Evolutionary conservation across 2,329 filamentous ascomycete species (phyloP), one percentile per base, ranked within the genome.

Genomic region (Salinomyces thailandicus): DNA sequence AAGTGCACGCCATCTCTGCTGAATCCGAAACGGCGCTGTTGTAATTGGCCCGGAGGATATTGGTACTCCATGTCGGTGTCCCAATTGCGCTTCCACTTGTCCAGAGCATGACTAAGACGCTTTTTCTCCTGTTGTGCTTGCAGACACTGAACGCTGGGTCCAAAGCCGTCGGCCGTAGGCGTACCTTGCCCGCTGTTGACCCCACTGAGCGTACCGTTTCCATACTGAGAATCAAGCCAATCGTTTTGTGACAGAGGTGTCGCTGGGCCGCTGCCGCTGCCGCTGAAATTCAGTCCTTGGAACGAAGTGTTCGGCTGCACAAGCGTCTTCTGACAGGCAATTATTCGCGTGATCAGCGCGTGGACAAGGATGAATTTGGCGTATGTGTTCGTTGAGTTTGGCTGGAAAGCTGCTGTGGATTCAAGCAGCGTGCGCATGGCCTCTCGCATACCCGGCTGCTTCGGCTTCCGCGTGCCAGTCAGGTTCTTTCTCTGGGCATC

Each of bases 331-430:
- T 70, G 69, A 28, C 63, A 59, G 36, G 63, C 60, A 62, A 67
- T 73, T 44, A 85, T 72, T 45, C 81, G 68, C 5, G 74, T 67
- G 37, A 82, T 68, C 35, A 86, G 63, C 9, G 73, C 75, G 50
- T 85, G 81, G 5, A 85, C 74, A 31, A 85, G 59, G 37, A 85
- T 72, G 49, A 85, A 85, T 51, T 85, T 85, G 22, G 77, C 78
- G 50, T 78, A 81, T 2, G 80, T 63, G 48, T 85, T 85, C 1
- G 80, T 85, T 15, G 72, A 72, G 30, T 75, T 72, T 3, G 74
- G 72, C 39, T 75, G 72, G 36, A 84, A 73, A 32, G 73, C 67
- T 44, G 72, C 69, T 7, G 66, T 70, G 5, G 64, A 61, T 43
- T 79, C 69, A 37, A 82, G 64, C 28, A 85, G 62, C 1, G 75